Evolutionary conservation across 768 basidiomycete genomes (phyloP).

Genomic region (Boletus rubropictus): DNA sequence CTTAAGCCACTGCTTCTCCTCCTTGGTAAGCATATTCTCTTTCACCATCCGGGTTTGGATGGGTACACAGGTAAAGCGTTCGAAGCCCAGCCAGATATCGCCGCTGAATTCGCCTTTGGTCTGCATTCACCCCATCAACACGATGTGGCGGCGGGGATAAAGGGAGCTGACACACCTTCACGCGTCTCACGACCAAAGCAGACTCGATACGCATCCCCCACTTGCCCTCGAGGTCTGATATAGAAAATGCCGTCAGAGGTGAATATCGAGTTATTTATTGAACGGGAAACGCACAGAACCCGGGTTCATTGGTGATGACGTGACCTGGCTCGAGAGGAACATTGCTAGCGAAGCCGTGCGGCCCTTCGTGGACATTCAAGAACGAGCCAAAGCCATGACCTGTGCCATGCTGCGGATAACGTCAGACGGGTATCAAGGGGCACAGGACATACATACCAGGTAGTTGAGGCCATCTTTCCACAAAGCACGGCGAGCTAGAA

Average conservation of each 20-base stretch:
- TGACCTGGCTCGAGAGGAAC: slow-evolving; percentile 78
- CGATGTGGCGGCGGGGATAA: background rate
- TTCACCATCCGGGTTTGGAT: slow-evolving; percentile 90
- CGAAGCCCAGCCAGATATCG: slow-evolving; percentile 82
- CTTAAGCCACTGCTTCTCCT: slow-evolving; percentile 85
- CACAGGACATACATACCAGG: slow-evolving; percentile 41
- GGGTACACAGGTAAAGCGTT: slow-evolving; percentile 89
- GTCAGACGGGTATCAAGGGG: slow-evolving; percentile 12
- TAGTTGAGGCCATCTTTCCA: slow-evolving; percentile 87
- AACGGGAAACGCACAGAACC: slow-evolving; percentile 61
- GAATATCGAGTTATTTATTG: slow-evolving; percentile 9
- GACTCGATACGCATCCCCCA: slow-evolving; percentile 95
- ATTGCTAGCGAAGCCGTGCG: slow-evolving; percentile 67
- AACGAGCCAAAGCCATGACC: slow-evolving; percentile 89
- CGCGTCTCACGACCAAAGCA: slow-evolving; percentile 66
- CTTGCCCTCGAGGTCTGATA: slow-evolving; percentile 62
- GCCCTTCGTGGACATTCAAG: slow-evolving; percentile 80
- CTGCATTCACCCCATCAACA: slow-evolving; percentile 32
- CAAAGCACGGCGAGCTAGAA: slow-evolving; percentile 80
- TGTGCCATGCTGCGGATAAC: slow-evolving; percentile 66
- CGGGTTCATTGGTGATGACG: slow-evolving; percentile 92
- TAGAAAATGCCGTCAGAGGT: slow-evolving; percentile 12
- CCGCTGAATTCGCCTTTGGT: slow-evolving; percentile 70
- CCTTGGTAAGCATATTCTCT: slow-evolving; percentile 73
- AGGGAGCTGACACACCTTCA: slow-evolving; percentile 32